Evolutionary conservation across 2,329 filamentous ascomycete genomes (phyloP), one percentile per base, ranked within the genome.

Genomic region (Aspergillus caelatus): DNA sequence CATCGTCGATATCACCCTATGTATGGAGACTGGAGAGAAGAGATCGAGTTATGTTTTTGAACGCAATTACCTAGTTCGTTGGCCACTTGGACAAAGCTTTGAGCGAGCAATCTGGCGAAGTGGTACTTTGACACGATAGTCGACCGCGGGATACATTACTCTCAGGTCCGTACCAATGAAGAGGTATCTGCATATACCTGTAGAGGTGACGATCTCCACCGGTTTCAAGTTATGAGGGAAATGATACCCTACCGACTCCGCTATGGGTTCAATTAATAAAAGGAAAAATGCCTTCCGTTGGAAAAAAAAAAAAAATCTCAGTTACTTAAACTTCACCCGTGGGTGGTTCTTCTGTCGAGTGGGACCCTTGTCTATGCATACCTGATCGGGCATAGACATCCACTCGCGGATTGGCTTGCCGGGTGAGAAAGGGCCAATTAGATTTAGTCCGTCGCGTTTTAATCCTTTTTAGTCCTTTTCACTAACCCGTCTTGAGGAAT

Each of bases 41-140:
- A 21, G 7, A 26, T 54, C 32, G 52, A 54, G 52, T 54, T 34
- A 54, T 8, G 52, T 54, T 30, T 21, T 21, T 54, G 10, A 30
- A 54, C 11, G 52, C 52, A 54, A 54, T 54, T 54, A 39, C 52
- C 32, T 54, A 54, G 52, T 54, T 54, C 21, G 52, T 54, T 26
- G 50, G 14, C 16, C 3, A 53, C 30, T 53, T 53, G 50, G 26
- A 32, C 30, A 34, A n/a, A 11, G 50, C 30, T 32, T 34, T 32
- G 9, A 11, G 9, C 50, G 11, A 9, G 6, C 34, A 53, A 12
- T 21, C 26, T 12, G 16, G n/a, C 16, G 30, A 53, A 21, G 50
- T 53, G 32, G 52, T 54, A 36, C 52, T 54, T 36, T 21, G 5
- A 26, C 32, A 39, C 19, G n/a, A 54, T 34, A 54, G 30, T 32